A percentile compares a stretch with the other conserved stretches of the same genome.
These are phyloP conservation scores for Sugiyamaella boreocaroliniensis DNA, from an alignment of 805 yeast species.

Conservation along the genomic window DNA sequence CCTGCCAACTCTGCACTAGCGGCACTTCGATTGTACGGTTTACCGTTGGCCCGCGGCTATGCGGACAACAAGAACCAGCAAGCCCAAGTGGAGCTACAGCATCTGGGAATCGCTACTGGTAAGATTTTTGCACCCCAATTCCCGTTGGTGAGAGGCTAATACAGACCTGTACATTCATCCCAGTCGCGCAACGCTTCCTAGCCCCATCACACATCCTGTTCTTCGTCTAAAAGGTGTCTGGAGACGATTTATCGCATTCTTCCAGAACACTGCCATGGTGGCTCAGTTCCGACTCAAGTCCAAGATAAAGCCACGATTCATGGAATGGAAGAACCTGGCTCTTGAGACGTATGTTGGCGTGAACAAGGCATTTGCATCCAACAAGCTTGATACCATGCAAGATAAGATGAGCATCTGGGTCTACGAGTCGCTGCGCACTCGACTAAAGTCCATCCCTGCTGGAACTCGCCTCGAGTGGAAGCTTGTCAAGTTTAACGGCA, in stretches of 20 bases:
- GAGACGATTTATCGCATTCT: conserved; percentile 56
- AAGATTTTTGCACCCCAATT: not conserved
- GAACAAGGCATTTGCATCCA: conserved; percentile 71
- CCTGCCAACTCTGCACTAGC: not conserved
- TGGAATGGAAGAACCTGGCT: conserved; percentile 80
- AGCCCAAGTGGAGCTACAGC: conserved; percentile 13
- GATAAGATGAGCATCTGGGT: conserved; percentile 55
- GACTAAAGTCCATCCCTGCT: conserved; percentile 51
- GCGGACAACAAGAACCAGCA: not conserved
- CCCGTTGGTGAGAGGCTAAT: not conserved
- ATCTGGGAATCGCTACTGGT: conserved; percentile 16
- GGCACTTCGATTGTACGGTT: not conserved
- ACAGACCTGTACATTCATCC: conserved; percentile 48
- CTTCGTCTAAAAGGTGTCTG: conserved; percentile 41
- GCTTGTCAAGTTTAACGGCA: conserved; percentile 55
- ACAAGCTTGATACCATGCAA: conserved; percentile 42
- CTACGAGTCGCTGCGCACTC: conserved; percentile 46
- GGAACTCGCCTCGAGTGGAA: conserved; percentile 67
- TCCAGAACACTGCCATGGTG: conserved; percentile 55
- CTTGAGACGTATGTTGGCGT: conserved; percentile 68
- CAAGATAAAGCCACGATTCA: conserved; percentile 56
- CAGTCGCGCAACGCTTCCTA: conserved; percentile 41
- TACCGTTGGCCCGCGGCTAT: not conserved
- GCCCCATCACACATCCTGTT: conserved; percentile 37
- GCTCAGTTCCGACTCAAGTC: conserved; percentile 66